Conservation (phyloP, 768 basidiomycete species). For the Russula griseocarnosa region DNA sequence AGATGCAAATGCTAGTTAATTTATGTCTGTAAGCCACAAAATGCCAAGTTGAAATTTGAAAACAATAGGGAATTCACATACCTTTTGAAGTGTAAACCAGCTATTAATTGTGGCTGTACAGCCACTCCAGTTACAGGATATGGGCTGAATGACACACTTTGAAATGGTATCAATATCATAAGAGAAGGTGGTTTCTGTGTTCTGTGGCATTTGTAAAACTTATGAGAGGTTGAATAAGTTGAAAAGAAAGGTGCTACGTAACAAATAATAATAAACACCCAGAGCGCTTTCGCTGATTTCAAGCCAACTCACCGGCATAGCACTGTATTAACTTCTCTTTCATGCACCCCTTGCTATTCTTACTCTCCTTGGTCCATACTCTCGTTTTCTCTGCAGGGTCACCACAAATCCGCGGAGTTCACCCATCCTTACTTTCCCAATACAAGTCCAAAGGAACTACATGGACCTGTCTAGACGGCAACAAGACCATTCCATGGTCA, state of each 20-base stretch:
- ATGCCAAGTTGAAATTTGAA: neutral
- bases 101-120: constrained; percentile 18
- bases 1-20: constrained; percentile 8
- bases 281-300: neutral
- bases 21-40: neutral
- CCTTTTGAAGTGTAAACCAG: constrained; percentile 17
- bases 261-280: constrained; percentile 16
- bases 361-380: neutral
- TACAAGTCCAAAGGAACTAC: constrained; percentile 47
- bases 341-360: constrained; percentile 13
- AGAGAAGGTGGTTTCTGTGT: neutral
- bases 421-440: constrained; percentile 50
- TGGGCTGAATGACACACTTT: constrained; percentile 29
- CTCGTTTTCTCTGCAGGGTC: constrained; percentile 27
- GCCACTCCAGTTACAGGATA: constrained; percentile 13
- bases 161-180: constrained; percentile 6
- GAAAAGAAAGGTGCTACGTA: neutral
- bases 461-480: constrained; percentile 82
- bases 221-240: neutral
- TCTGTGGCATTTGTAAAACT: neutral
- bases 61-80: neutral
- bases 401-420: constrained; percentile 54
- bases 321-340: constrained; percentile 3
- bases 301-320: neutral
- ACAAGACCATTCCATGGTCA: constrained; percentile 69